Evolutionary conservation across 495 filamentous ascomycete species (phyloP), one percentile per base, ranked within the genome.

Genomic region (Neurospora tetraspora): DNA sequence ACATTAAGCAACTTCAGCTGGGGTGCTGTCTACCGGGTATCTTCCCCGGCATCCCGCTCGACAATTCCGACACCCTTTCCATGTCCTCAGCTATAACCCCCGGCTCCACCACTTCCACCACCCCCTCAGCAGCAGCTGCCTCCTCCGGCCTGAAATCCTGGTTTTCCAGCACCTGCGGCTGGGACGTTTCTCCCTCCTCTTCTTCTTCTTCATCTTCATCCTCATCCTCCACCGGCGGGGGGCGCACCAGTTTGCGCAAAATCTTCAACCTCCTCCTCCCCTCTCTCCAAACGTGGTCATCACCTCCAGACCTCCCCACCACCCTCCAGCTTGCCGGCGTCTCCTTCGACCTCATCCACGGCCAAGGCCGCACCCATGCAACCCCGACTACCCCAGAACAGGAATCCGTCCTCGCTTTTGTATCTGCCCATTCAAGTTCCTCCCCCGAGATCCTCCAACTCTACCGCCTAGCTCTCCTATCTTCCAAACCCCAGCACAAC

Each of bases 391-490:
- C n/a, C 2, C 10, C 47, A 14, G 47, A 65, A 1, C 53, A 65
- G 3, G 89, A 90, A 8, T 85, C 87, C 34, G 90, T 95, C 39
- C 83, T 96, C 16, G 88, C 90, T 70, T 92, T 95, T 76, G 88
- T 96, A 70, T 88, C 88, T 59, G 89, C 90, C 1, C 89, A 90
- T 78, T 89, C 31, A 31, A 31, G 27, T 27, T 31, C 31, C 16
- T 86, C 89, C n/a, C 91, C 92, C 72, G 94, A 93, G 34, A 89
- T 95, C n/a, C 85, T 91, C 12, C 92, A 94, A 72, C 89, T 96
- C 23, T 97, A 97, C 81, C 87, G 89, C 39, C 84, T 92, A 39
- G 94, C 94, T 5, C 84, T 97, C 3, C n/a, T 12, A 12, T 31
- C 53, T 31, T 9, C 47, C 47, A 31, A 61, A 2, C 12, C 23